phyloP scores from a whole-genome alignment of 352 stramenopile species.

The Globisporangium paddicum region DNA sequence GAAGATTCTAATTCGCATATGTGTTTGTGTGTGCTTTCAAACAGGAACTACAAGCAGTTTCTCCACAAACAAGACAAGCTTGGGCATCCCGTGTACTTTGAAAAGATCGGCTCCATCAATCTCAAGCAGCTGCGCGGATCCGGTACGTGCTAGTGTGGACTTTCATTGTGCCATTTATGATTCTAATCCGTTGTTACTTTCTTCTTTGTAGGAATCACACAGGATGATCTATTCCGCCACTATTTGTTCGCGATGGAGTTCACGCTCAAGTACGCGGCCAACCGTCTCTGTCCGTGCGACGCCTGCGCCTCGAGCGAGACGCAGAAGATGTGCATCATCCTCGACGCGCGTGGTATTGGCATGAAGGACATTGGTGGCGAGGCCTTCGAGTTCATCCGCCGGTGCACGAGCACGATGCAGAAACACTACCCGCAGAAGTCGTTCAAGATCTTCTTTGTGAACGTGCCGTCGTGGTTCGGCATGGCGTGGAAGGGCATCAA shows the following conservation, averaged over 20 bases:
- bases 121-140: conserved; percentile 71
- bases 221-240: conserved; percentile 74
- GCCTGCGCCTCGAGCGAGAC: conserved; percentile 58
- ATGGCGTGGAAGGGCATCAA: conserved; percentile 90
- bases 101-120: conserved; percentile 82
- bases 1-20: not conserved
- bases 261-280: conserved; percentile 68
- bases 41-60: conserved; percentile 75
- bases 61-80: conserved; percentile 80
- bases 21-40: conserved; percentile 1
- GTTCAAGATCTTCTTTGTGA: conserved; percentile 91
- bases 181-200: not conserved
- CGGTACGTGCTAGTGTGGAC: conserved; percentile 9
- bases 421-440: conserved; percentile 85
- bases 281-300: conserved; percentile 46
- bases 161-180: too few relatives aligned
- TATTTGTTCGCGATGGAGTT: conserved; percentile 87
- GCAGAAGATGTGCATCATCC: conserved; percentile 67
- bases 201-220: conserved; percentile 26
- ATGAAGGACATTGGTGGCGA: conserved; percentile 77
- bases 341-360: conserved; percentile 70
- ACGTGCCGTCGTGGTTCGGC: conserved; percentile 89
- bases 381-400: conserved; percentile 76
- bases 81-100: conserved; percentile 73
- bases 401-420: conserved; percentile 82